A percentile compares a stretch with the other conserved stretches of the same genome.
Evolutionary conservation across 768 basidiomycete species (phyloP).

Genomic region (Pilatotrama ljubarskyi): DNA sequence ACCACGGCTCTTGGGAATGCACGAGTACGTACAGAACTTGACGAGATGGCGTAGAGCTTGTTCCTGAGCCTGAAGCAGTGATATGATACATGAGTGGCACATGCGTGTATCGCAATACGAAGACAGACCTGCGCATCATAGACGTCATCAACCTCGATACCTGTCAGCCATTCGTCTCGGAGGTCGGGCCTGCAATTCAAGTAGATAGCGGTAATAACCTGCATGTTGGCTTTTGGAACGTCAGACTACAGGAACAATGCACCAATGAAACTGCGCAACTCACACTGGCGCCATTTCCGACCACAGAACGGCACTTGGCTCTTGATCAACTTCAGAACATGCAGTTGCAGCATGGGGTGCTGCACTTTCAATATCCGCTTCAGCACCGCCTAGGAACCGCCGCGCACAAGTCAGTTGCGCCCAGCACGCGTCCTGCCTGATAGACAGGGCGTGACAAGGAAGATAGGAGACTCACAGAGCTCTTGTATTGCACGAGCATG

Average conservation of each 20-base stretch:
- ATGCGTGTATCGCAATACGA: constrained; percentile 2
- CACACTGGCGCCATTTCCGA: constrained; percentile 96
- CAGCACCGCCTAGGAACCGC: constrained; percentile 73
- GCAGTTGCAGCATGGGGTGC: constrained; percentile 91
- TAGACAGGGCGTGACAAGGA: background rate
- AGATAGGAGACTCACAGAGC: constrained; percentile 64
- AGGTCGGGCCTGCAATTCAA: constrained; percentile 96
- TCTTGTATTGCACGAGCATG: constrained; percentile 98
- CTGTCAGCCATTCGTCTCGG: constrained; percentile 96
- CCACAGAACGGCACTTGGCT: constrained; percentile 98
- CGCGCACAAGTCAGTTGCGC: background rate
- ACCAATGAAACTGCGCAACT: constrained; percentile 25
- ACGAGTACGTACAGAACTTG: constrained; percentile 75
- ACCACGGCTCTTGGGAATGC: background rate
- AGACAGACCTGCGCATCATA: constrained; percentile 79
- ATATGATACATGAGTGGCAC: background rate
- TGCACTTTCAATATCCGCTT: constrained; percentile 93
- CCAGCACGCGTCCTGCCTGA: background rate
- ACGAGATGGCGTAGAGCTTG: constrained; percentile 91
- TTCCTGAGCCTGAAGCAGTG: constrained; percentile 76
- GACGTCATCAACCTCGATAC: constrained; percentile 87
- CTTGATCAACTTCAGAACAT: constrained; percentile 96
- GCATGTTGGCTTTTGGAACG: constrained; percentile 85
- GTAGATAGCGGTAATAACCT: constrained; percentile 98
- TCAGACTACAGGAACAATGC: constrained; percentile 4